Base-by-base conservation (phyloP, 192 early-diverging fungal species). In the Umbelopsis vinacea region DNA sequence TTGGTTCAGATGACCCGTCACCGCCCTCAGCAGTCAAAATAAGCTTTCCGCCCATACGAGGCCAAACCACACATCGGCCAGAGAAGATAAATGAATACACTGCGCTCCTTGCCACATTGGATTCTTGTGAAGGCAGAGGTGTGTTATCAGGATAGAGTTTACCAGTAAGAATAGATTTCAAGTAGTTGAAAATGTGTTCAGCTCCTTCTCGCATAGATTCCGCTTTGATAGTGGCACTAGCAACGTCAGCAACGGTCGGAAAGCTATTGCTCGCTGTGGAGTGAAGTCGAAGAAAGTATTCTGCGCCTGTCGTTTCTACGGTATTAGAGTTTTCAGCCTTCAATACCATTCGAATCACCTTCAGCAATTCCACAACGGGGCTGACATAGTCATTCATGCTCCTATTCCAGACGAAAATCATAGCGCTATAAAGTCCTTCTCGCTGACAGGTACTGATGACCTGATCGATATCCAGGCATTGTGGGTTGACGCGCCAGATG, bases 71-170 rank as follows among this genome's bases (percentile, higher is more conserved):
- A 70, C 87, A 89, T 52, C 85, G 67, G 4, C 87, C 87, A 17
- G 87, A 89, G 67, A 89, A 89, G 7, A 89, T 77, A 69, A 89
- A 89, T 3, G 84, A 86, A 57, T 89, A 89, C 0, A 89, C 74
- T 2, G 85, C 80, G 23, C 82, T 84, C 52, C 83, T 80, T 35
- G 84, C 84, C 0, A 84, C 79, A 63, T 82, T 82, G 23, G 85
- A 84, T 33, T 81, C 80, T 10, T 50, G 38, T 11, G 78, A 74
- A 24, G 76, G 67, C 38, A 85, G 57, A 4, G 70, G 57, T 17
- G 75, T 69, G 0, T 81, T 83, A 35, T 89, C 84, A 19, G 86
- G 83, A 71, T 84, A 87, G 0, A 84, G 79, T 10, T 69, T 76
- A 24, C 87, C 87, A 1, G 79, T 79, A 0, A 89, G 74, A 48